Conservation (phyloP, 78 protist species). For the Mastigamoeba balamuthi region DNA sequence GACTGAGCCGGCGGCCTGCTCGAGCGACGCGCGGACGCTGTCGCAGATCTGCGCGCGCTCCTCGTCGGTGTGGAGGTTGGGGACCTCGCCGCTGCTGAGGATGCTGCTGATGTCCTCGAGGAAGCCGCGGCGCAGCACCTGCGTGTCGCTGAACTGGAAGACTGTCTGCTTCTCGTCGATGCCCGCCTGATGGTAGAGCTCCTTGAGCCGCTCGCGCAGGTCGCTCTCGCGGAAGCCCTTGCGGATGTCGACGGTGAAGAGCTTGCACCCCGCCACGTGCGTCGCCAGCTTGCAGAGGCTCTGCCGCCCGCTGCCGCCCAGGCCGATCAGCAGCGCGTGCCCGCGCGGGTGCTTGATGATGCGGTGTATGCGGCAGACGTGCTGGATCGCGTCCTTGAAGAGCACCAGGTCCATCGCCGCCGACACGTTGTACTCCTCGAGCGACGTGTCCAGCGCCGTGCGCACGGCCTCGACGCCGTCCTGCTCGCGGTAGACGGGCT, state of each 20-base stretch:
- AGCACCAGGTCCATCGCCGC: constrained; percentile 59
- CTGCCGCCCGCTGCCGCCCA: constrained; percentile 72
- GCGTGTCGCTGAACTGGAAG: constrained; percentile 82
- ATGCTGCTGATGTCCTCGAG: constrained; percentile 82
- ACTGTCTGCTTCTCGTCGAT: constrained; percentile 44
- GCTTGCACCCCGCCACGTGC: constrained; percentile 29
- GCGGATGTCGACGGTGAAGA: constrained; percentile 45
- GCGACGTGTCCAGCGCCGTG: constrained; percentile 16
- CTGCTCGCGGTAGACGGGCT: not conserved
- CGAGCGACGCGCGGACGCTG: constrained; percentile 30
- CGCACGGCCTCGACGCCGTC: not conserved
- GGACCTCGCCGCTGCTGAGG: constrained; percentile 81
- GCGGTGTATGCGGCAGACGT: constrained; percentile 61
- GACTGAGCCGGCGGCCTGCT: no score
- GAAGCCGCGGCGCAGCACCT: constrained; percentile 63
- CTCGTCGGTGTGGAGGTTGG: constrained; percentile 56
- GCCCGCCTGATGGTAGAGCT: constrained; percentile 32
- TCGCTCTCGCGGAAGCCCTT: constrained; percentile 48
- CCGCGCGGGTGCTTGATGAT: constrained; percentile 53
- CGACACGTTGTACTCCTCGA: constrained; percentile 65
- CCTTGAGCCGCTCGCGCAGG: constrained; percentile 62
- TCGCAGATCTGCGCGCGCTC: constrained; percentile 66
- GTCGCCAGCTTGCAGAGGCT: constrained; percentile 58
- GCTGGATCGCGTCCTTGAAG: constrained; percentile 65
- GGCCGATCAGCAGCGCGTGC: constrained; percentile 65